Percentiles rank a stretch among this genome's conserved stretches.
Evolutionary conservation across 2,329 filamentous ascomycete species (phyloP).

Genomic region (Verticillium alfalfae): DNA sequence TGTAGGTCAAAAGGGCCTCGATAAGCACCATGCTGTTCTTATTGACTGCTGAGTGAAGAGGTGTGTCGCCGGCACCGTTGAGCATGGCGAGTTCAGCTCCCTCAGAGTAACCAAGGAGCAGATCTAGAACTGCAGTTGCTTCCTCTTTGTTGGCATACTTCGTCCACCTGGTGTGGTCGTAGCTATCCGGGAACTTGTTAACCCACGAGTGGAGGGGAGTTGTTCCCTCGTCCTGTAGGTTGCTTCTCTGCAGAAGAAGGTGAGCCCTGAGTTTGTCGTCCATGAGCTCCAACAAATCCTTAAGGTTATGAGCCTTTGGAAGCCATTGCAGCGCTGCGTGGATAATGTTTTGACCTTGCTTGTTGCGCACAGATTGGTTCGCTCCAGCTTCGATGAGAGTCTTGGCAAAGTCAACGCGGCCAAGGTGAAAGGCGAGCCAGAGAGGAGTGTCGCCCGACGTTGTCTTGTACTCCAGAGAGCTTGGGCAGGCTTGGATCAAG

Average conservation of each 20-base stretch:
- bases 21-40: slow-evolving; percentile 27
- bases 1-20: slow-evolving; percentile 44
- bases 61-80: slow-evolving; percentile 60
- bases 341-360: slow-evolving; percentile 59
- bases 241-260: slow-evolving; percentile 55
- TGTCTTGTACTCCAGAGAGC: slow-evolving; percentile 57
- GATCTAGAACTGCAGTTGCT: slow-evolving; percentile 33
- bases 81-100: slow-evolving; percentile 52
- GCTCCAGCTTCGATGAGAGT: slow-evolving; percentile 63
- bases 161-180: slow-evolving; percentile 7
- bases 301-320: slow-evolving; percentile 28
- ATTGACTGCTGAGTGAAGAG: slow-evolving; percentile 52
- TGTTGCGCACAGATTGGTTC: slow-evolving; percentile 61
- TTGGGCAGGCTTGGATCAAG: slow-evolving; percentile 56
- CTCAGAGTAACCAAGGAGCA: slow-evolving; percentile 51
- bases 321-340: slow-evolving; percentile 45
- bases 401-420: slow-evolving; percentile 48
- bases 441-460: slow-evolving; percentile 60
- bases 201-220: slow-evolving; percentile 63
- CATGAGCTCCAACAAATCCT: slow-evolving; percentile 50
- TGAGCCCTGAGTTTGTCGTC: slow-evolving; percentile 49
- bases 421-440: slow-evolving; percentile 56
- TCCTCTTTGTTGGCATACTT: slow-evolving; percentile 17
- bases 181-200: neutral
- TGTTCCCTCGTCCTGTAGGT: slow-evolving; percentile 41